phyloP scores from a whole-genome alignment of 1,139 yeast species.

The Pichia inconspicua region DNA sequence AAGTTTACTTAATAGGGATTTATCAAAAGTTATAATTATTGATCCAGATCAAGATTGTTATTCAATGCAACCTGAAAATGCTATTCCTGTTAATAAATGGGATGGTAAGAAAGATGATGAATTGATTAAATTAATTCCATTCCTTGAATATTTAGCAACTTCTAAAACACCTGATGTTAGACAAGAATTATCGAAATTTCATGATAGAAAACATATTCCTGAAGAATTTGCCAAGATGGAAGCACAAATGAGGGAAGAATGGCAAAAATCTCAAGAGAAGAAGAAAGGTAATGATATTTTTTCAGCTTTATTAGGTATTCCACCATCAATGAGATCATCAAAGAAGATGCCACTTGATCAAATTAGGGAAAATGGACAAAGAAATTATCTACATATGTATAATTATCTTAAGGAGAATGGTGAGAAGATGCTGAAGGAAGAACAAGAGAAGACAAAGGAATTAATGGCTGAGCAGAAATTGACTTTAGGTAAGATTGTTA shows the following conservation, averaged over 20 bases:
- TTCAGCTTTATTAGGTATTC: constrained; percentile 51
- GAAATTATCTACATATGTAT: constrained; percentile 78
- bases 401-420: constrained; percentile 83
- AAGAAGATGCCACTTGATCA: constrained; percentile 86
- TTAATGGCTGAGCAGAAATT: constrained; percentile 69
- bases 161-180: constrained; percentile 87
- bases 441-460: constrained; percentile 72
- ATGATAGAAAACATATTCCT: constrained; percentile 56
- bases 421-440: constrained; percentile 74
- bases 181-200: constrained; percentile 70
- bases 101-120: constrained; percentile 75
- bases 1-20: constrained; percentile 82
- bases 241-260: constrained; percentile 56
- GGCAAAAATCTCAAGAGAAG: constrained; percentile 53
- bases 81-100: constrained; percentile 80
- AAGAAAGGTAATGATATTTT: constrained; percentile 18
- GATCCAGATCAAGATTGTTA: constrained; percentile 72
- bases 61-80: constrained; percentile 86
- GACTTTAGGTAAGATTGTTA: constrained; percentile 74
- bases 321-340: constrained; percentile 40
- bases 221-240: constrained; percentile 80
- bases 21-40: constrained; percentile 68
- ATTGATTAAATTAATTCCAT: constrained; percentile 75
- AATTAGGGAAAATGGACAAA: constrained; percentile 88
- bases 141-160: constrained; percentile 90